phyloP scores from a whole-genome alignment of 805 yeast species.

The Lipomyces sp. region DNA sequence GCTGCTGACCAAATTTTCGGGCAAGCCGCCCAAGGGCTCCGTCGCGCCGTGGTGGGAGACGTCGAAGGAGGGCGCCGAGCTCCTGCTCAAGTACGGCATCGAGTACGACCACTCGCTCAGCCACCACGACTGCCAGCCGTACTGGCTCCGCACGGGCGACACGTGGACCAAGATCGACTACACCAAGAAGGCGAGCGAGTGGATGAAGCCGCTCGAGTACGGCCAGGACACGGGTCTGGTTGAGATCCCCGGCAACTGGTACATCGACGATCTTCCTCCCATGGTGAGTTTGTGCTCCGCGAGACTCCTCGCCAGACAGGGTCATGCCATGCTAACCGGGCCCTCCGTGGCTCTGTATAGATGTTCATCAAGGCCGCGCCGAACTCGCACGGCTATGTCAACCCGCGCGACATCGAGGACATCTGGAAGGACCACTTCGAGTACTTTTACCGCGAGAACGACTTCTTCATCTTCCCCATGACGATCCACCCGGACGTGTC shows the following conservation, averaged over 20 bases:
- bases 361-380: constrained; percentile 39
- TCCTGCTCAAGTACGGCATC: constrained; percentile 40
- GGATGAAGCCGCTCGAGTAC: constrained; percentile 41
- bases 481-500: constrained; percentile 43
- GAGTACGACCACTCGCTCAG: constrained; percentile 42
- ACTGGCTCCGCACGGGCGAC: constrained; percentile 42
- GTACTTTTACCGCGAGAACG: constrained; percentile 41
- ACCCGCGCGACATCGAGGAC: constrained; percentile 41
- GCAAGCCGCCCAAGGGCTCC: constrained; percentile 40
- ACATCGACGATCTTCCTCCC: constrained; percentile 43
- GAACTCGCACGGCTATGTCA: constrained; percentile 40
- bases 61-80: constrained; percentile 38
- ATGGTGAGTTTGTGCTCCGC: constrained; percentile 30
- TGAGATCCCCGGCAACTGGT: constrained; percentile 43
- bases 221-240: constrained; percentile 41
- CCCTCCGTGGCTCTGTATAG: not conserved
- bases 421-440: constrained; percentile 44
- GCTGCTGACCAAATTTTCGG: constrained; percentile 39
- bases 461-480: constrained; percentile 42
- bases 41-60: constrained; percentile 45
- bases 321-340: too few relatives aligned
- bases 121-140: constrained; percentile 41
- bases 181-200: constrained; percentile 38
- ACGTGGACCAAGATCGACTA: constrained; percentile 42
- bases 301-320: too few relatives aligned